Percentiles rank a stretch among this genome's conserved stretches.
phyloP scores from a whole-genome alignment of 345 rosid species.

The Ailanthus altissimus region DNA sequence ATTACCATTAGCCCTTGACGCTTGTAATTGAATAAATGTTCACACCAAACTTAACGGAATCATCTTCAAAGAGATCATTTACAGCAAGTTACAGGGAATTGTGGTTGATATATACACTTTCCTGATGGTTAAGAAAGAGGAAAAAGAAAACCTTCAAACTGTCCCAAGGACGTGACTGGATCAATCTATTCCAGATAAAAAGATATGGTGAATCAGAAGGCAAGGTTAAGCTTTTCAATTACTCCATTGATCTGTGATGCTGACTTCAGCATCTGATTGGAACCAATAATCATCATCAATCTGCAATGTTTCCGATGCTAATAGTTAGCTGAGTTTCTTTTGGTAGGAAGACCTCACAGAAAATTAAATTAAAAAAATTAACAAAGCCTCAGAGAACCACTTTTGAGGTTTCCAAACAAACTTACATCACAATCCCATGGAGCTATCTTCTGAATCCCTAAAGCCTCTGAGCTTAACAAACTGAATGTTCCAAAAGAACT shows the following conservation, averaged over 20 bases:
- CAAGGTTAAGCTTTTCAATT: constrained; percentile 9
- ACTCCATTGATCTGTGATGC: constrained; percentile 63
- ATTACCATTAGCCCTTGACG: not conserved
- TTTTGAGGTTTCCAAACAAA: constrained; percentile 10
- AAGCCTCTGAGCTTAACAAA: constrained; percentile 22
- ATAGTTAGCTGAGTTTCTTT: constrained; percentile 1
- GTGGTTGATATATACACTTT: not conserved
- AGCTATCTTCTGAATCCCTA: constrained; percentile 57
- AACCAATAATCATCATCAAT: constrained; percentile 74
- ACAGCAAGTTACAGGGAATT: not conserved
- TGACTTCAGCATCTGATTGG: constrained; percentile 48
- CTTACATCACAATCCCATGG: constrained; percentile 61
- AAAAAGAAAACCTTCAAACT: not conserved
- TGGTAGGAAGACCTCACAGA: not conserved
- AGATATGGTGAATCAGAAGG: not conserved
- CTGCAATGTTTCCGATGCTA: constrained; percentile 33
- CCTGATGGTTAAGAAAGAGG: not conserved
- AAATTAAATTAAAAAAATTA: not conserved
- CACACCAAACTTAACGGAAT: not conserved
- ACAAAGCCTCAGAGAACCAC: not conserved
- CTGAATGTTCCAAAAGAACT: constrained; percentile 14
- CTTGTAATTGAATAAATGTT: not conserved
- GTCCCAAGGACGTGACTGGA: not conserved
- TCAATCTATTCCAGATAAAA: constrained; percentile 4
- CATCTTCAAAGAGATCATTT: constrained; percentile 4